Percentiles rank a stretch among this genome's conserved stretches.
phyloP scores from a whole-genome alignment of 306 rosid species.

The Carpinus viminea region DNA sequence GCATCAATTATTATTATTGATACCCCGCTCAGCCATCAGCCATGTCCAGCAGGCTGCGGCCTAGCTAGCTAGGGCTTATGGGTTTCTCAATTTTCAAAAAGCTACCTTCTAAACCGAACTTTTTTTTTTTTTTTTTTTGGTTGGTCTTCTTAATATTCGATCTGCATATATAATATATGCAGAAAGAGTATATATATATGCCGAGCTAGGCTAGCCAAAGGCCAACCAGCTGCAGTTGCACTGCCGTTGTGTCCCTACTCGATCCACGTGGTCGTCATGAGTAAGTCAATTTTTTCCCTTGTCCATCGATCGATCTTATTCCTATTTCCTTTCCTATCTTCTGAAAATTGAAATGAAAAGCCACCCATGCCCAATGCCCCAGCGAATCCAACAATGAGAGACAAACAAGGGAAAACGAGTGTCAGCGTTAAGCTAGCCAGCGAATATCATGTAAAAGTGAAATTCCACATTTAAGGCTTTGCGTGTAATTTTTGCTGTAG shows the following conservation, averaged over 20 bases:
- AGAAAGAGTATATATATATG: not conserved
- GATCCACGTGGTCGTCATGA: not conserved
- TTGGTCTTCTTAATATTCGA: no score
- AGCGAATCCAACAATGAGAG: constrained; percentile 43
- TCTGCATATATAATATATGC: not conserved
- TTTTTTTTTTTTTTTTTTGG: not conserved
- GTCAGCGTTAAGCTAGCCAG: constrained; percentile 27
- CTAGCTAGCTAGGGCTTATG: not conserved
- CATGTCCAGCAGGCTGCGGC: not conserved
- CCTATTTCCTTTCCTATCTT: not conserved
- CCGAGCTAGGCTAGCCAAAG: not conserved
- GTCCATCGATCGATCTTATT: not conserved
- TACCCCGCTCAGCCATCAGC: not conserved
- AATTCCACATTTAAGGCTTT: constrained; percentile 37
- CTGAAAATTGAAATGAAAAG: constrained; percentile 18
- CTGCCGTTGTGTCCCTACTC: not conserved
- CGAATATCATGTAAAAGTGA: constrained; percentile 10
- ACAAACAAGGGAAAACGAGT: constrained; percentile 36
- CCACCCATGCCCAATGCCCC: constrained; percentile 7
- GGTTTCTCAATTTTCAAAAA: constrained; percentile 1
- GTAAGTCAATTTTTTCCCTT: not conserved
- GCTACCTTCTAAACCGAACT: not conserved
- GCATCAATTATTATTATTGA: not conserved
- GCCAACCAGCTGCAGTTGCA: not conserved
- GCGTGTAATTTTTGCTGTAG: constrained; percentile 33